Percentiles rank a stretch among this genome's conserved stretches.
Evolutionary conservation across 2,329 filamentous ascomycete species (phyloP).

Genomic region (Cadophora gregata): DNA sequence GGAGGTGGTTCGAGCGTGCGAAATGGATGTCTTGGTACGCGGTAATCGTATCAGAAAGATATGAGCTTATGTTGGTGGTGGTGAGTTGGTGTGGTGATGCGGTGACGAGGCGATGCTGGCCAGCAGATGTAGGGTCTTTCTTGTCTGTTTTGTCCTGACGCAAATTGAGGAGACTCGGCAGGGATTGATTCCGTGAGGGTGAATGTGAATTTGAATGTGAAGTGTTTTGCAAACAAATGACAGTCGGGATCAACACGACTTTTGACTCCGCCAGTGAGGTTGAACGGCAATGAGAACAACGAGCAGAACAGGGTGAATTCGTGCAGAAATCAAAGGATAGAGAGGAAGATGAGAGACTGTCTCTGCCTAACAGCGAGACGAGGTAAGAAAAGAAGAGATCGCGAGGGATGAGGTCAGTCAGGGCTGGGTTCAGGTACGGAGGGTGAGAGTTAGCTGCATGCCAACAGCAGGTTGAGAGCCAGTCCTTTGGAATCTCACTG

Average conservation of each 20-base stretch:
- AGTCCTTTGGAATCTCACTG: not conserved
- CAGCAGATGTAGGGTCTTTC: constrained; percentile 6
- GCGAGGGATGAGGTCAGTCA: not conserved
- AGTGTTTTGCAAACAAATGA: not conserved
- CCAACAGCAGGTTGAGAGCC: constrained; percentile 2
- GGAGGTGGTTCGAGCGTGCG: constrained; percentile 11
- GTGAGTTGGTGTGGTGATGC: not conserved
- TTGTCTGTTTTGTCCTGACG: not conserved
- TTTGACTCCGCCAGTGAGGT: constrained; percentile 6
- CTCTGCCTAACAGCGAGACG: not conserved
- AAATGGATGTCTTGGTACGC: constrained; percentile 5
- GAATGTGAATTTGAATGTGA: not conserved
- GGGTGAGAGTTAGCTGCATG: not conserved
- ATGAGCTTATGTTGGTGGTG: constrained; percentile 6
- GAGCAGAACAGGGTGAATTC: not conserved
- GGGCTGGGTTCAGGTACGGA: not conserved
- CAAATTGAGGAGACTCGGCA: not conserved
- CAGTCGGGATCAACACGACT: constrained; percentile 16
- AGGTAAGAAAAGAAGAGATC: constrained; percentile 2
- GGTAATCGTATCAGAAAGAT: constrained; percentile 6
- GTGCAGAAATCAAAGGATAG: not conserved
- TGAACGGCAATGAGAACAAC: not conserved
- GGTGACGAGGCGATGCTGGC: constrained; percentile 1
- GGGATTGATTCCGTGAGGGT: not conserved
- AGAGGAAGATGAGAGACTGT: not conserved